Conservation (phyloP, 2,329 filamentous ascomycete species). For the Parastagonospora avenae region DNA sequence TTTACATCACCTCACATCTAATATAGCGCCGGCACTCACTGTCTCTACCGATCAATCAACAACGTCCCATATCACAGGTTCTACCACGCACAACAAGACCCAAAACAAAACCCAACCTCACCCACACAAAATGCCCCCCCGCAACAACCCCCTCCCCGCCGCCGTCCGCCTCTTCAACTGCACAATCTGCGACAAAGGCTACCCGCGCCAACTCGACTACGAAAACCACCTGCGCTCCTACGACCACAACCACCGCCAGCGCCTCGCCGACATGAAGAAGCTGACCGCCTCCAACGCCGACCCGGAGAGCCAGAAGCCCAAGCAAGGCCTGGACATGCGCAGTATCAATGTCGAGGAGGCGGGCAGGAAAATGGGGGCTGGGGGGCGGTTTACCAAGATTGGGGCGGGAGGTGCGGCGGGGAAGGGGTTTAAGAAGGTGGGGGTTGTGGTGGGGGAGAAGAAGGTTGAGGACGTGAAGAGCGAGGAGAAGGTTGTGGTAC, state of each 20-base stretch:
- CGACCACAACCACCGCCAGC: conserved; percentile 80
- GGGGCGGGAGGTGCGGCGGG: conserved; percentile 58
- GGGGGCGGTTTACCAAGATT: conserved; percentile 35
- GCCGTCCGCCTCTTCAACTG: conserved; percentile 49
- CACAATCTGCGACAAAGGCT: conserved; percentile 88
- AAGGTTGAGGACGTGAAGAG: conserved; percentile 42
- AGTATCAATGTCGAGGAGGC: conserved; percentile 28
- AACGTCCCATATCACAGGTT: neutral
- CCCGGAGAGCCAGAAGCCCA: conserved; percentile 22
- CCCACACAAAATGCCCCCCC: conserved; percentile 26
- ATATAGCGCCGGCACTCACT: neutral
- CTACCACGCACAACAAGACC: neutral
- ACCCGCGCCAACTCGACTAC: conserved; percentile 93
- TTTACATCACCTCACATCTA: neutral
- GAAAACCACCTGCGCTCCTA: conserved; percentile 93
- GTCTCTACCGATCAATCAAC: neutral
- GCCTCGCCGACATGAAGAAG: conserved; percentile 85
- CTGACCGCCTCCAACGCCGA: conserved; percentile 36
- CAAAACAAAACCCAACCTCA: neutral
- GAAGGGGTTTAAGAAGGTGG: conserved; percentile 35
- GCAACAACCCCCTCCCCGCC: conserved; percentile 52
- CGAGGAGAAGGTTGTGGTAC: conserved; percentile 20
- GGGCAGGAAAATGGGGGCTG: conserved; percentile 20
- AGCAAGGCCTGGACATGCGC: conserved; percentile 29
- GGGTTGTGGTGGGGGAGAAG: conserved; percentile 23